These are phyloP conservation scores for Wickerhamomyces pijperi DNA, from an alignment of 805 yeast genomes.

Conservation along the genomic window DNA sequence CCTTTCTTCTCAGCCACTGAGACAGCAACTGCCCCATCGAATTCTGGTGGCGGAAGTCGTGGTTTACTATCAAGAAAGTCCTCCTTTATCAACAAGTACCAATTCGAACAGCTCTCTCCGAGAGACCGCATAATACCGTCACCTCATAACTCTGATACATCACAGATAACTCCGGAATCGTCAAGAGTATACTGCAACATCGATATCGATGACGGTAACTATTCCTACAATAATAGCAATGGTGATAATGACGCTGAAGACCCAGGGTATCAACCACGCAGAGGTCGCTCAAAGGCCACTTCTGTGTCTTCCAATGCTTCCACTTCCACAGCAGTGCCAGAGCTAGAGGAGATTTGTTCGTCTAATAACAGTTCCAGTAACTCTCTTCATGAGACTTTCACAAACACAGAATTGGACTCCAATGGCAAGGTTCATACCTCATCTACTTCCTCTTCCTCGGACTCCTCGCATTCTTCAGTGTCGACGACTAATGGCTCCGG, in stretches of 20 bases:
- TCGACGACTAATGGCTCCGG: too few relatives aligned
- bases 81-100: constrained; percentile 7
- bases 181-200: constrained; percentile 13
- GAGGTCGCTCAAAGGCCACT: neutral
- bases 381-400: constrained; percentile 7
- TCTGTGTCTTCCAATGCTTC: neutral
- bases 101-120: constrained; percentile 1
- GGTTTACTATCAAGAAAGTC: constrained; percentile 3
- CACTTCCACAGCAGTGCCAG: constrained; percentile 18
- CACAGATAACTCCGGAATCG: constrained; percentile 2
- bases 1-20: constrained; percentile 16
- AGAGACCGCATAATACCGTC: constrained; percentile 6
- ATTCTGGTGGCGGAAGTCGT: constrained; percentile 5
- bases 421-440: neutral
- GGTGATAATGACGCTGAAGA: neutral
- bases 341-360: constrained; percentile 12
- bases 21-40: too few relatives aligned
- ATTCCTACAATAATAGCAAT: too few relatives aligned
- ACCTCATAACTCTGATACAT: neutral
- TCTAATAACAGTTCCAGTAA: constrained; percentile 17
- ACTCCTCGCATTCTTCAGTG: too few relatives aligned
- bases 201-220: constrained; percentile 17
- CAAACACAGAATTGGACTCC: neutral
- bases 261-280: neutral
- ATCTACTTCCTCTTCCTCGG: too few relatives aligned